Base-by-base conservation (phyloP, 139 green algal genomes). In the Picochlorum sp. region DNA sequence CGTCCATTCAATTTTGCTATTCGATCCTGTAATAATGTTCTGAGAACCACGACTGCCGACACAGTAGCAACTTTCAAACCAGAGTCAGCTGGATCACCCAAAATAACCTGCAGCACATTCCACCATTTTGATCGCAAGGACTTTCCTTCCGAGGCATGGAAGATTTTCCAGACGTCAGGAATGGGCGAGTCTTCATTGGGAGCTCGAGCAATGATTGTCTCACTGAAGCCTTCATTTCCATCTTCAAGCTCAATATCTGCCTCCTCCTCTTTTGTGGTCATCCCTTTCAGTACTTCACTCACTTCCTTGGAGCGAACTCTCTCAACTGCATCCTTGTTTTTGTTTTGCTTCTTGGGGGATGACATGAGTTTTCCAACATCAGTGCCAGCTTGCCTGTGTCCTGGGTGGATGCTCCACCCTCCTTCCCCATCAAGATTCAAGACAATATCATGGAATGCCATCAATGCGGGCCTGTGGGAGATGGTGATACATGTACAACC, bases 401-500 rank as follows among this genome's bases (percentile, higher is more conserved):
- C 79, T 6, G 52, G 45, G 62, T 85, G 77, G 37, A 92, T 38
- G 45, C 49, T 70, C 84, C 84, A 92, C 23, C 85, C 85, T 56
- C 85, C 85, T 67, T 89, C 82, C 3, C 85, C 85, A 51, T 92
- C 84, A 26, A 92, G 78, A 10, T 73, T 68, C 16, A 92, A 73
- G 45, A 91, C 84, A 9, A 83, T 58, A 70, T 91, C 82, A 60
- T 92, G 85, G 71, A 91, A 92, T 31, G 84, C 84, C 63, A 89
- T 74, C 14, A 92, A 81, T 20, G 84, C 84, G 13, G 85, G 85
- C 21, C 85, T 70, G 72, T 92, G 85, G 23, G 70, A 85, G 69
- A 91, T 91, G 45, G 84, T 91, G 66, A 91, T 72, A 65, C 84
- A 91, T 49, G 84, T 91, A 72, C 78, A 88, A 24, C 81, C 81